These are phyloP conservation scores for Thermomyces lanuginosus DNA, from an alignment of 2,329 filamentous ascomycete species.

Conservation along the genomic window DNA sequence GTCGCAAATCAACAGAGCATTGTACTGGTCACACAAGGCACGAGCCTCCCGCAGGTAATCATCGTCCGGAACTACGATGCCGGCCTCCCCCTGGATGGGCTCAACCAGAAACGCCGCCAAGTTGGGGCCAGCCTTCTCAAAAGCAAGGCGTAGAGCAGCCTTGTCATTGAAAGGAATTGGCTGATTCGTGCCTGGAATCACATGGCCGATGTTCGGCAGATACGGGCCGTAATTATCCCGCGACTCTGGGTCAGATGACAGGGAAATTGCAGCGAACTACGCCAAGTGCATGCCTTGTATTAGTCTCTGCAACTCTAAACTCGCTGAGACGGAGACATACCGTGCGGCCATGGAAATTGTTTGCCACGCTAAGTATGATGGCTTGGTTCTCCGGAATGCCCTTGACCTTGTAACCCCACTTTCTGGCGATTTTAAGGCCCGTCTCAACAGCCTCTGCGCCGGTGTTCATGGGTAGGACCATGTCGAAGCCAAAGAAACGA, in stretches of 20 bases:
- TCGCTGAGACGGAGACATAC: conserved; percentile 29
- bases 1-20: conserved; percentile 89
- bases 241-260: conserved; percentile 90
- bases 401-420: conserved; percentile 97
- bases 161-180: conserved; percentile 76
- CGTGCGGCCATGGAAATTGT: conserved; percentile 95
- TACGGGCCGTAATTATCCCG: conserved; percentile 95
- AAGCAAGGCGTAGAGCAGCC: conserved; percentile 57
- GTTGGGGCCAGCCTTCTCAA: conserved; percentile 66
- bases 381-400: conserved; percentile 72
- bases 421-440: conserved; percentile 84
- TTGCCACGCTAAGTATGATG: conserved; percentile 63
- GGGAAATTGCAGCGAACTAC: conserved; percentile 82
- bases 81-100: conserved; percentile 93
- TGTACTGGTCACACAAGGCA: conserved; percentile 82
- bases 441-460: conserved; percentile 94
- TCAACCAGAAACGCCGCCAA: conserved; percentile 89
- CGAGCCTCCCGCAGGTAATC: conserved; percentile 69
- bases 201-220: conserved; percentile 69
- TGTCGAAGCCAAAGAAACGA: conserved; percentile 80
- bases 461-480: conserved; percentile 97
- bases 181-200: conserved; percentile 57
- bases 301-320: background rate
- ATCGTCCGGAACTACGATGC: conserved; percentile 85
- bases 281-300: conserved; percentile 4